phyloP scores from a whole-genome alignment of 805 yeast species.

The Ogataea paraovalis region DNA sequence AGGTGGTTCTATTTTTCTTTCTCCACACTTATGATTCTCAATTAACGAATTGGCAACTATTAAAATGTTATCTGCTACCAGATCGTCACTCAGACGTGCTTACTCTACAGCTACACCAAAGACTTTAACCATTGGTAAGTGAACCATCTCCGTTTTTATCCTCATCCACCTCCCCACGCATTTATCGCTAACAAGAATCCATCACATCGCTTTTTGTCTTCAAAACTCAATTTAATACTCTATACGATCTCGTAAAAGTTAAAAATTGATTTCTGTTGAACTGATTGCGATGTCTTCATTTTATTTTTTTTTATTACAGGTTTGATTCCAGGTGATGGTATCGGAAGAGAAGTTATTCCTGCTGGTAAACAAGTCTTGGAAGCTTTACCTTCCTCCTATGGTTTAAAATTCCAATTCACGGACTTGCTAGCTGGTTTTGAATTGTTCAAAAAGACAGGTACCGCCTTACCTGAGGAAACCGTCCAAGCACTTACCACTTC shows the following conservation, averaged over 20 bases:
- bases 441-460: conserved; percentile 89
- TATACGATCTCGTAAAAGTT: too few relatives aligned
- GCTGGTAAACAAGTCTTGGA: conserved; percentile 89
- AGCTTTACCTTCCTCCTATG: conserved; percentile 70
- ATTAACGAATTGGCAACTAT: neutral
- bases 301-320: conserved; percentile 34
- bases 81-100: conserved; percentile 25
- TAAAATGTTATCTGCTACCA: conserved; percentile 22
- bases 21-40: neutral
- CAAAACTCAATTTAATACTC: neutral
- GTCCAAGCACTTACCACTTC: conserved; percentile 68
- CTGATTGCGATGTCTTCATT: too few relatives aligned
- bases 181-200: conserved; percentile 8
- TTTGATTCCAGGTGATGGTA: conserved; percentile 97
- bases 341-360: conserved; percentile 96
- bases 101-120: conserved; percentile 38
- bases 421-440: conserved; percentile 93
- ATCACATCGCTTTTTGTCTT: neutral
- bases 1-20: neutral
- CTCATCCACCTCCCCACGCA: neutral
- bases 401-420: conserved; percentile 78
- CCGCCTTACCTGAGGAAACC: conserved; percentile 92
- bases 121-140: conserved; percentile 47
- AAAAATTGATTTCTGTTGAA: too few relatives aligned
- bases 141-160: neutral